Base-by-base conservation (phyloP, 2,329 filamentous ascomycete species). In the Herpotrichia juniperi region DNA sequence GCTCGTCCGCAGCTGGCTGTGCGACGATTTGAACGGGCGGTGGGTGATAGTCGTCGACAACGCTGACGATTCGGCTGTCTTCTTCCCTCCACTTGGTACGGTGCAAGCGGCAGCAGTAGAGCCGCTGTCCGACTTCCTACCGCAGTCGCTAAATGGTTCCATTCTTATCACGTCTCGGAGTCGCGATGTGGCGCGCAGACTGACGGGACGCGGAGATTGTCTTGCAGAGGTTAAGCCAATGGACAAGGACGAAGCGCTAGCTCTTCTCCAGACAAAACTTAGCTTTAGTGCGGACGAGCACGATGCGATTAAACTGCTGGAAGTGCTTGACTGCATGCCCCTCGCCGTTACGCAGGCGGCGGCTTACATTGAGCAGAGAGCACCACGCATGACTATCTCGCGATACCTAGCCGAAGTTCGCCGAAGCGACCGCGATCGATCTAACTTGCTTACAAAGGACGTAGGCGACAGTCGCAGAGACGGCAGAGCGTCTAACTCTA, bases 251-350 rank as follows among this genome's bases (percentile, higher is more conserved):
- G 35, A 64, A 3, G 61, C 62, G 17, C 30, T 61, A 10, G 43
- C 42, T 2, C 60, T 73, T n/a, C 51, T 69, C n/a, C 19, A 56
- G 21, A 65, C 52, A 9, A 66, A 58, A 42, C 46, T 68, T 21
- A 12, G 21, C 21, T 19, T 42, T 21, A 47, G 42, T 11, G 48
- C 24, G 2, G 26, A 16, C 3, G 39, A 53, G 34, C 40, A 32
- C 2, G 54, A 55, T 11, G 46, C 47, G 3, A 54, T 42, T 22
- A 49, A 32, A 39, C 52, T 62, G 31, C 48, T 56, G n/a, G 25
- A 46, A 2, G 61, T 62, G 14, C 65, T 75, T 2, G 72, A 72
- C 2, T 53, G 47, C 42, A 68, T 73, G 32, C 72, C 72, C 10
- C 66, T 74, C 17, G 69, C 69, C 0, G 65, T 74, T 5, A 46